Conservation (phyloP, 2,329 filamentous ascomycete genomes). For the Aureobasidium zeae region DNA sequence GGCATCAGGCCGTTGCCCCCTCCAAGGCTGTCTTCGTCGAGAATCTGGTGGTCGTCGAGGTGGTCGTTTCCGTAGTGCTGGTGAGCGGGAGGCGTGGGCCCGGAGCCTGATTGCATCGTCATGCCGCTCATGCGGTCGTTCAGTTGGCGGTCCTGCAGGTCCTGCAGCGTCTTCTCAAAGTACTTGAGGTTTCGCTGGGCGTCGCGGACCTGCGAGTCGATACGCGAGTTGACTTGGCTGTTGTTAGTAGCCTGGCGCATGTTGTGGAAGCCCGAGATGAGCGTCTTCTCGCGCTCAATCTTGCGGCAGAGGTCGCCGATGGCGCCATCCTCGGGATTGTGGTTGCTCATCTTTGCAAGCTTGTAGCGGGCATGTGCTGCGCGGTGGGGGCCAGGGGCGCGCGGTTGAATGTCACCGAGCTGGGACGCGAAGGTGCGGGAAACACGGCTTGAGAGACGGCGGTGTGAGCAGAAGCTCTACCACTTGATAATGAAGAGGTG, state of each 20-base stretch:
- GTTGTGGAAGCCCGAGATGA: slow-evolving; percentile 86
- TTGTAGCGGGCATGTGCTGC: slow-evolving; percentile 1
- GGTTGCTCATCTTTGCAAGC: slow-evolving; percentile 39
- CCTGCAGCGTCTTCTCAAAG: slow-evolving; percentile 82
- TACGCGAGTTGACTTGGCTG: slow-evolving; percentile 75
- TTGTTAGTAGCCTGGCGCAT: slow-evolving; percentile 97
- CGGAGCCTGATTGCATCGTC: slow-evolving; percentile 47
- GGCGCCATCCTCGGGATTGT: slow-evolving; percentile 48
- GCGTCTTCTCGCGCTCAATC: slow-evolving; percentile 93
- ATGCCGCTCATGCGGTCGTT: slow-evolving; percentile 58
- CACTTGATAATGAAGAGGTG: background rate
- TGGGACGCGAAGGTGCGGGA: slow-evolving; percentile 4
- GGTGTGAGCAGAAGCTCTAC: background rate
- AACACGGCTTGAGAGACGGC: too few species aligned
- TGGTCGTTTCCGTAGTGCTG: background rate
- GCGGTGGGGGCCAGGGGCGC: background rate
- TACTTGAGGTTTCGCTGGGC: slow-evolving; percentile 89
- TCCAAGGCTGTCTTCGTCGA: slow-evolving; percentile 49
- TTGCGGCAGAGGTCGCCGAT: slow-evolving; percentile 82
- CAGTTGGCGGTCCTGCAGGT: slow-evolving; percentile 74
- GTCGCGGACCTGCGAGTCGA: slow-evolving; percentile 91
- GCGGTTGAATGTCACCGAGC: slow-evolving; percentile 7
- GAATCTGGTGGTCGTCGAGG: slow-evolving; percentile 23
- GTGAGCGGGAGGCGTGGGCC: slow-evolving; percentile 22
- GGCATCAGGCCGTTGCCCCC: slow-evolving; percentile 69